Base-by-base conservation (phyloP, 2,329 filamentous ascomycete genomes). In the Zymoseptoria brevis region DNA sequence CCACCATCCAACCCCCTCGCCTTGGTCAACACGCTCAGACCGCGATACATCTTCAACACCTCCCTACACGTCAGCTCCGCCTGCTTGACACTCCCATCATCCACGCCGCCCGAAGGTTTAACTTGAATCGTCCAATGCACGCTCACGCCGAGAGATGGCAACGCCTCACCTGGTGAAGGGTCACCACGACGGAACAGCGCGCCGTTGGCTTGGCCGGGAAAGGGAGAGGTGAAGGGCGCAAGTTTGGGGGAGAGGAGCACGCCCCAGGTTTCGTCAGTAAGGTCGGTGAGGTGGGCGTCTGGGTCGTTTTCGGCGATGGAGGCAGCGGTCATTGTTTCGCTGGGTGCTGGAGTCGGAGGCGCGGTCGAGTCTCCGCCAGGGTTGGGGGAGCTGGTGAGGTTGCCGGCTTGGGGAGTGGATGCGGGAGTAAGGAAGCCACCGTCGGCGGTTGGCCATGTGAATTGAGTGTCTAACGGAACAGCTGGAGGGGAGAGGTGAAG, bases 191-290 rank as follows among this genome's bases (percentile, higher is more conserved):
- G 77, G 60, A 79, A 71, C 0, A 80, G 65, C 1, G 76, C 69
- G 1, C 77, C 77, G 7, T 72, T 74, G 26, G 77, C 75, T 19
- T 78, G 69, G 4, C 71, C 71, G 13, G 57, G 72, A 69, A 26
- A 69, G 67, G 66, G 71, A 71, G 60, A 72, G 68, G 60, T 68
- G 66, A 45, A 69, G 68, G 72, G 57, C 71, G 69, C 41, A 69
- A 71, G 62, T 71, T 75, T 68, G 70, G 74, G 57, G 1, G 60
- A 64, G 50, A 89, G 80, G 16, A 94, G 77, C 4, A 88, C 82
- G 19, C 86, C 88, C 86, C 87, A 93, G 0, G 83, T 87, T 63
- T 89, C 87, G 67, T 94, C 89, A 0, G 85, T 85, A 1, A 83
- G 74, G 68, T 94, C 89, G 19, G 89, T 76, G 9, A 95, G 81